These are phyloP conservation scores for Thelonectria rubi DNA, from an alignment of 2,329 filamentous ascomycete species.

Conservation along the genomic window DNA sequence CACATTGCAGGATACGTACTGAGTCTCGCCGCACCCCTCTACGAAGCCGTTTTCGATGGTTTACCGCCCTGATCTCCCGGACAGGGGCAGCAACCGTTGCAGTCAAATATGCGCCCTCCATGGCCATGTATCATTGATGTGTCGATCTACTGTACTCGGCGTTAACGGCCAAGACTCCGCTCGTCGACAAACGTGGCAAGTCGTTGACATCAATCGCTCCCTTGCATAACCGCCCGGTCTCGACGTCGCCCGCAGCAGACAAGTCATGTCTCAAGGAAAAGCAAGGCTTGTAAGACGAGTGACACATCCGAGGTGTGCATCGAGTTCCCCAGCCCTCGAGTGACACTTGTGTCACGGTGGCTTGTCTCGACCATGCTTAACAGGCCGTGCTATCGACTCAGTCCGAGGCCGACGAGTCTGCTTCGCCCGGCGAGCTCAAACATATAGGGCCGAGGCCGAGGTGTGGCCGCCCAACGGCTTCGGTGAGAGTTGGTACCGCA, in stretches of 20 bases:
- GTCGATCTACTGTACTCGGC: constrained; percentile 17
- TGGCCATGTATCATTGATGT: constrained; percentile 18
- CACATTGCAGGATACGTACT: constrained; percentile 9
- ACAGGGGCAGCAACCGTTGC: constrained; percentile 7
- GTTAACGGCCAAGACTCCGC: constrained; percentile 21
- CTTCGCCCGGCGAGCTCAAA: neutral
- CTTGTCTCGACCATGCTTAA: constrained; percentile 15
- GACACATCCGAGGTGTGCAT: constrained; percentile 5
- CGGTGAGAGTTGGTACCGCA: constrained; percentile 14
- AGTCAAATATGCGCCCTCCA: constrained; percentile 9
- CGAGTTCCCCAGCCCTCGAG: neutral
- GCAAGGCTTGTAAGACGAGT: constrained; percentile 12
- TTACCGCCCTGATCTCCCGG: constrained; percentile 18
- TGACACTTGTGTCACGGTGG: constrained; percentile 21
- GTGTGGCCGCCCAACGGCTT: constrained; percentile 5
- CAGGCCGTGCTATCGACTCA: constrained; percentile 9
- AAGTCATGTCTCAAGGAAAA: constrained; percentile 15
- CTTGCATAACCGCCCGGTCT: constrained; percentile 13
- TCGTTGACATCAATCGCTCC: neutral
- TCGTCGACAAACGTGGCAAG: neutral
- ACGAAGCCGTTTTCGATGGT: constrained; percentile 3
- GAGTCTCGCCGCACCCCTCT: constrained; percentile 27
- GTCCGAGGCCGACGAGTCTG: neutral
- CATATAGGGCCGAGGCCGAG: constrained; percentile 9
- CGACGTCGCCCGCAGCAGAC: constrained; percentile 4